Percentiles rank a stretch among this genome's conserved stretches.
phyloP scores from a whole-genome alignment of 108 stramenopile genomes.

The Skeletonema tropicum region DNA sequence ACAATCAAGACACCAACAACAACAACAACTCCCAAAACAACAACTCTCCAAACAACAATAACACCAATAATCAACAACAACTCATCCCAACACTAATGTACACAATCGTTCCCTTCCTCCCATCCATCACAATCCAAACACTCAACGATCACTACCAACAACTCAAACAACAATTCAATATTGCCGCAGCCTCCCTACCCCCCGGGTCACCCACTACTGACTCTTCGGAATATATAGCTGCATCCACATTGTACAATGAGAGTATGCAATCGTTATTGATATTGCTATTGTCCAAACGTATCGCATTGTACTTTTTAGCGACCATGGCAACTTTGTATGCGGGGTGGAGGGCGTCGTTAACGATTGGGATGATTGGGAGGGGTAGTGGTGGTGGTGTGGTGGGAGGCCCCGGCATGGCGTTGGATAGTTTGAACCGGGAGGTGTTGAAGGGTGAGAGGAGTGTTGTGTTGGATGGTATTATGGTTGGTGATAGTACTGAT shows the following conservation, averaged over 20 bases:
- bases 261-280: slow-evolving; percentile 21
- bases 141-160: background rate
- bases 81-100: background rate
- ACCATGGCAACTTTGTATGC: slow-evolving; percentile 29
- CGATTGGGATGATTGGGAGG: background rate
- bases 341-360: slow-evolving; percentile 21
- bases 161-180: background rate
- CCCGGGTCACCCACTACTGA: background rate
- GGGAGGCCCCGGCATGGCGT: slow-evolving; percentile 29
- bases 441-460: slow-evolving; percentile 22
- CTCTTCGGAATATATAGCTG: background rate
- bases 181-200: background rate
- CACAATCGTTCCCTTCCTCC: slow-evolving; percentile 5
- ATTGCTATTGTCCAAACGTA: slow-evolving; percentile 22
- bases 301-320: slow-evolving; percentile 31
- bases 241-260: slow-evolving; percentile 13
- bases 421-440: slow-evolving; percentile 39
- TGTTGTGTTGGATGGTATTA: background rate
- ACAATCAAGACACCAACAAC: background rate
- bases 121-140: background rate
- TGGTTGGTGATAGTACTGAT: background rate
- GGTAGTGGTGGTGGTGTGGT: no score
- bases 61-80: background rate
- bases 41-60: background rate
- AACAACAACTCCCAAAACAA: background rate